Base-by-base conservation (phyloP, 768 basidiomycete species). In the Amanita pseudoporphyria region DNA sequence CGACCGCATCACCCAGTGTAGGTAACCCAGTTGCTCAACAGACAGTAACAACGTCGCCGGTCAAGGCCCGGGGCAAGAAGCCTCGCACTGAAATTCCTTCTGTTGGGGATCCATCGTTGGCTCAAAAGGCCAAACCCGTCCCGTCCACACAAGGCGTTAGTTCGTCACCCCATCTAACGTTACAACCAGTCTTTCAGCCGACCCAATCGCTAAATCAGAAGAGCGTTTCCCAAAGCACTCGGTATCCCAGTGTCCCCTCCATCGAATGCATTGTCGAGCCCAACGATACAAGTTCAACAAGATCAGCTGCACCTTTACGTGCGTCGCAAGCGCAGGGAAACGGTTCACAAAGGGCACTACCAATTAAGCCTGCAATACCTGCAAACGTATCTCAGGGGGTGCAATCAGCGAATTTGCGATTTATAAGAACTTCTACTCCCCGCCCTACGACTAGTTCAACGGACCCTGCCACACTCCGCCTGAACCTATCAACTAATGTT, bases 11-110 rank as follows among this genome's bases (percentile, higher is more conserved):
- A 24, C 32, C 24, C 36, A 18, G 22, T n/a, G 32, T 50, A 24
- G 49, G 49, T 30, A 50, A 50, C n/a, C 22, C 43, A 10, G 31
- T 40, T 4, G 49, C 49, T 18, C 49, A 36, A 21, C 38, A 50
- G 28, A 50, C 49, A 22, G 9, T 50, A 24, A n/a, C 28, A 18
- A 14, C 31, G 9, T 26, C 46, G 14, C 32, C 48, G 14, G 14
- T 30, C 16, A 39, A 32, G 40, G 6, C 4, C 21, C 42, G 21
- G 14, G 22, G 19, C 18, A 50, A 50, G 30, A 31, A 14, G 18
- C 32, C 47, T 31, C 7, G 37, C 26, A 26, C 47, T 40, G 37
- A 18, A 35, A 37, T 1, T 9, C 22, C 24, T 28, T 12, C 38
- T 18, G 5, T 12, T 18, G n/a, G 14, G 13, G 16, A 7, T 28